Evolutionary conservation across 805 yeast species (phyloP).

Genomic region (Saccharomyces mikatae): DNA sequence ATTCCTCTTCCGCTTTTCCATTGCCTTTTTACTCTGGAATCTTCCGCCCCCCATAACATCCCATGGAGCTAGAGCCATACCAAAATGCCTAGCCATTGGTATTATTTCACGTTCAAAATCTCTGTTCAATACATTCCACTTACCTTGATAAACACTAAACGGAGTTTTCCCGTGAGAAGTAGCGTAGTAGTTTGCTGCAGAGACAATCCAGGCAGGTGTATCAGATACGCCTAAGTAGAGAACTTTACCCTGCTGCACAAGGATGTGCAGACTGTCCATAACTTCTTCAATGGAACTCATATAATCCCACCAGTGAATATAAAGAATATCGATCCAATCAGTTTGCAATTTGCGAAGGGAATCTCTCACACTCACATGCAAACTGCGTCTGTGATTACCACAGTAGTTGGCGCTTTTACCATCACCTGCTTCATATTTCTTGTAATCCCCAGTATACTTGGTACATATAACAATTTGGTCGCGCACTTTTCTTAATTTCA

Average conservation of each 20-base stretch:
- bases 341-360: conserved; percentile 12
- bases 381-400: conserved; percentile 5
- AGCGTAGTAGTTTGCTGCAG: conserved; percentile 14
- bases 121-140: conserved; percentile 14
- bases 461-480: conserved; percentile 20
- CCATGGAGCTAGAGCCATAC: conserved; percentile 23
- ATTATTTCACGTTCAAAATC: conserved; percentile 21
- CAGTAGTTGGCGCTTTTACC: conserved; percentile 3
- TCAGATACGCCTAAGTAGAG: conserved; percentile 18
- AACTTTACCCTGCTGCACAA: conserved; percentile 16
- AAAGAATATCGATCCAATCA: conserved; percentile 17
- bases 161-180: conserved; percentile 14
- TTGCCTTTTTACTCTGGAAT: conserved; percentile 13
- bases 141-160: conserved; percentile 18
- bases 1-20: conserved; percentile 10
- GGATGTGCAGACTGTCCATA: conserved; percentile 13
- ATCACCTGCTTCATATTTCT: conserved; percentile 2
- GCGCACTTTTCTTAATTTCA: conserved; percentile 12
- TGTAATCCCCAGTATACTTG: conserved; percentile 7
- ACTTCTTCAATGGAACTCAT: conserved; percentile 16
- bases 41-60: conserved; percentile 17
- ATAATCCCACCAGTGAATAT: conserved; percentile 21
- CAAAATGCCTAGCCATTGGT: conserved; percentile 19
- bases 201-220: conserved; percentile 20
- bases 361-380: conserved; percentile 7